Percentiles rank a stretch among this genome's conserved stretches.
Evolutionary conservation across 2,329 filamentous ascomycete species (phyloP).

Genomic region (Raffaelea albimanens): DNA sequence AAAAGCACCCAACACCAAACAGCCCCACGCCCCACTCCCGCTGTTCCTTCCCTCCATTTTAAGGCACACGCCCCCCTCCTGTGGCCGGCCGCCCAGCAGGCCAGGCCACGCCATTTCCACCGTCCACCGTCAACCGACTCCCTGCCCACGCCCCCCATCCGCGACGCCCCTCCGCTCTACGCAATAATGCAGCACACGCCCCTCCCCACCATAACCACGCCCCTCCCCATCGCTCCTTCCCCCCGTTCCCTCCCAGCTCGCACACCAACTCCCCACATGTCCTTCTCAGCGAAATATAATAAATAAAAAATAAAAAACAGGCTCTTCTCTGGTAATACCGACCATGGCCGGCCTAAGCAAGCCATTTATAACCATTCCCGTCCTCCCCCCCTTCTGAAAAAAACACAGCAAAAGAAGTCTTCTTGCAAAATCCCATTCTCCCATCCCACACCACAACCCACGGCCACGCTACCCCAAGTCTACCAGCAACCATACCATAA

Average conservation of each 20-base stretch:
- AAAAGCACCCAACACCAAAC: neutral
- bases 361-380: constrained; percentile 14
- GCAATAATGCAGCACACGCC: neutral
- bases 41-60: neutral
- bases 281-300: constrained; percentile 6
- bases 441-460: neutral
- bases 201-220: constrained; percentile 3
- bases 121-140: neutral
- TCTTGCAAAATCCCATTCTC: constrained; percentile 2
- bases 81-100: neutral
- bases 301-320: constrained; percentile 6
- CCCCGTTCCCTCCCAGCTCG: constrained; percentile 3
- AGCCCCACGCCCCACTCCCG: constrained; percentile 4
- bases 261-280: constrained; percentile 11
- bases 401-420: constrained; percentile 4
- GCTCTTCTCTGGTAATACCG: constrained; percentile 9
- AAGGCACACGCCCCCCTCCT: neutral
- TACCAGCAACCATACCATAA: no score
- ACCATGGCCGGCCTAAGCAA: constrained; percentile 8
- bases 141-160: neutral
- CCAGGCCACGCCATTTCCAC: neutral
- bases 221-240: constrained; percentile 5
- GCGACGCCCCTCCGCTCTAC: neutral
- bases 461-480: neutral
- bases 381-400: constrained; percentile 7